A percentile compares a stretch with the other conserved stretches of the same genome.
Evolutionary conservation across 805 yeast species (phyloP).

Genomic region (Zygosaccharomyces bailii): DNA sequence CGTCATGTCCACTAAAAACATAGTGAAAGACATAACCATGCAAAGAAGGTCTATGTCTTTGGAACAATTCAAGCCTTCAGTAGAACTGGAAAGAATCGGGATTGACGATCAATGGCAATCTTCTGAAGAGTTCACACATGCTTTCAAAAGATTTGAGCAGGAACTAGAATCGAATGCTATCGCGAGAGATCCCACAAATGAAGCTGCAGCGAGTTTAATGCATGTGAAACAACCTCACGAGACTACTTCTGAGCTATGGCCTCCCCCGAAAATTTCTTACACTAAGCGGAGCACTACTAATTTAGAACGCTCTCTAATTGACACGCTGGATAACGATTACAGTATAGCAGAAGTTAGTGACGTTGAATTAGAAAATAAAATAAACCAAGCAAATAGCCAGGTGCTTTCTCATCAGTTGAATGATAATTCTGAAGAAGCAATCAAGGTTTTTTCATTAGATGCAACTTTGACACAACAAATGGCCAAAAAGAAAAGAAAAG

Average conservation of each 20-base stretch:
- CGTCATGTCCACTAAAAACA: constrained; percentile 48
- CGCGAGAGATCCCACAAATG: constrained; percentile 22
- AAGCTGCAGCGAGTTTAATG: constrained; percentile 24
- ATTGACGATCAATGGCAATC: constrained; percentile 41
- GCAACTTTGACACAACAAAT: constrained; percentile 24
- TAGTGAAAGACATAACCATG: constrained; percentile 55
- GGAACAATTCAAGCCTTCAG: constrained; percentile 27
- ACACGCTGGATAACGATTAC: constrained; percentile 10
- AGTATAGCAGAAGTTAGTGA: constrained; percentile 11
- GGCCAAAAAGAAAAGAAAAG: constrained; percentile 17
- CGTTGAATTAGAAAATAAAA: constrained; percentile 14
- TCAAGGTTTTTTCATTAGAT: no score
- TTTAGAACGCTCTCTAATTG: constrained; percentile 3
- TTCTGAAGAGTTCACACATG: constrained; percentile 35
- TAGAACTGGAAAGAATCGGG: constrained; percentile 28
- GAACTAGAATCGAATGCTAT: constrained; percentile 16
- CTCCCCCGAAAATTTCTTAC: constrained; percentile 7
- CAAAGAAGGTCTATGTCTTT: constrained; percentile 47
- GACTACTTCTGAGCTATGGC: constrained; percentile 32
- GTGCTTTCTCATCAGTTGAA: no score
- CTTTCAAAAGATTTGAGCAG: constrained; percentile 34
- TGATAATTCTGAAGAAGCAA: not conserved
- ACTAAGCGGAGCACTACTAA: not conserved
- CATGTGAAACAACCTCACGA: constrained; percentile 36
- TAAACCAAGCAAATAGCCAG: no score